A percentile compares a stretch with the other conserved stretches of the same genome.
Evolutionary conservation across 2,329 filamentous ascomycete species (phyloP).

Genomic region (Arthrocladium fulminans): DNA sequence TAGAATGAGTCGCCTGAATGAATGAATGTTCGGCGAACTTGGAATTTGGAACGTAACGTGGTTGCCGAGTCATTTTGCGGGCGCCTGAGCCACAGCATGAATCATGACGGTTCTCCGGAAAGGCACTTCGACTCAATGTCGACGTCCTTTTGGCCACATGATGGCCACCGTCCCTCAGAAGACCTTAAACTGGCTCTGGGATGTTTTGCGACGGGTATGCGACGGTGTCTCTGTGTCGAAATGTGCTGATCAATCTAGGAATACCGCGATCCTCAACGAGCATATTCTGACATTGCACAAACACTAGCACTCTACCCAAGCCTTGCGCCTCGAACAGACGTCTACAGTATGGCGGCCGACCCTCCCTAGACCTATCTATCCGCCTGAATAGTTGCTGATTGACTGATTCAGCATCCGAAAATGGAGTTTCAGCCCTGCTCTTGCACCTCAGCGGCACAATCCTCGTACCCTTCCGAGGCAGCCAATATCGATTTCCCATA

Average conservation of each 20-base stretch:
- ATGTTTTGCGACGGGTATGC: constrained; percentile 66
- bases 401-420: constrained; percentile 62
- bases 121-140: not conserved
- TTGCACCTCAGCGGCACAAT: constrained; percentile 79
- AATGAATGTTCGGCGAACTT: no score
- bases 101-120: not conserved
- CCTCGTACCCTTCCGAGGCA: constrained; percentile 83
- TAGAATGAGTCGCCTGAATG: no score
- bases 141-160: not conserved
- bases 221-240: not conserved
- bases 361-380: not conserved
- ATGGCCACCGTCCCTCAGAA: constrained; percentile 71
- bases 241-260: constrained; percentile 49
- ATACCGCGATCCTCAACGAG: constrained; percentile 85
- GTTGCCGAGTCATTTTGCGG: not conserved
- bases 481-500: constrained; percentile 81
- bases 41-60: not conserved
- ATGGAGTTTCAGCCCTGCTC: constrained; percentile 76
- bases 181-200: constrained; percentile 91
- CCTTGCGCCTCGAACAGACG: constrained; percentile 73
- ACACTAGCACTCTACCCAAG: constrained; percentile 70
- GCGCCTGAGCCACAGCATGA: not conserved
- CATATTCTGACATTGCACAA: constrained; percentile 84
- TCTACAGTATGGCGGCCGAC: constrained; percentile 65
- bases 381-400: constrained; percentile 11